Conservation (phyloP, 345 rosid genomes). For the Murraya koenigii region DNA sequence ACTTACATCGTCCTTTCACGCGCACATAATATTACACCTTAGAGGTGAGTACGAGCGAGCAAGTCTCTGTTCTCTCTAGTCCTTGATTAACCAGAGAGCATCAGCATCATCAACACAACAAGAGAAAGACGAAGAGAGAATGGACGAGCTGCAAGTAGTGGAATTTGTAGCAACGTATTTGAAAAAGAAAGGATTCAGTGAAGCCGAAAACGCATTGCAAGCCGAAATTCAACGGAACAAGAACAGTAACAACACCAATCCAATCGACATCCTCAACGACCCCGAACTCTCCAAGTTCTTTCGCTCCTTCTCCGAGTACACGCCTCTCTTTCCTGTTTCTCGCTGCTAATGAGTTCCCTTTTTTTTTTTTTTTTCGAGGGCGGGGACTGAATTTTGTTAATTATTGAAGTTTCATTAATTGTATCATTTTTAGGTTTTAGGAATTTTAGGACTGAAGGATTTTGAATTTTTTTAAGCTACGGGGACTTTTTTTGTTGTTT, state of each 20-base stretch:
- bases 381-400: background rate
- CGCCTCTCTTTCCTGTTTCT: background rate
- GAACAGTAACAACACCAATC: slow-evolving; percentile 22
- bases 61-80: background rate
- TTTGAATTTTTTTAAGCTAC: background rate
- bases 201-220: slow-evolving; percentile 55
- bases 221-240: slow-evolving; percentile 62
- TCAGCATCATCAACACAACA: background rate
- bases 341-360: background rate
- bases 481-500: background rate
- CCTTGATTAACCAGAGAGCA: background rate
- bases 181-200: slow-evolving; percentile 89
- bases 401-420: background rate
- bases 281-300: slow-evolving; percentile 73
- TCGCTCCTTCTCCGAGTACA: slow-evolving; percentile 69
- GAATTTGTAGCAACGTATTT: slow-evolving; percentile 65
- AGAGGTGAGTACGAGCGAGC: too few relatives aligned
- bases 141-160: slow-evolving; percentile 59
- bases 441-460: background rate
- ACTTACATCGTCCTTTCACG: too few relatives aligned
- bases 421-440: background rate
- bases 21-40: too few relatives aligned
- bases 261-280: slow-evolving; percentile 52
- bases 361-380: background rate
- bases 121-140: slow-evolving; percentile 14